Base-by-base conservation (phyloP, 208 protist species). In the Trypanosoma avium region DNA sequence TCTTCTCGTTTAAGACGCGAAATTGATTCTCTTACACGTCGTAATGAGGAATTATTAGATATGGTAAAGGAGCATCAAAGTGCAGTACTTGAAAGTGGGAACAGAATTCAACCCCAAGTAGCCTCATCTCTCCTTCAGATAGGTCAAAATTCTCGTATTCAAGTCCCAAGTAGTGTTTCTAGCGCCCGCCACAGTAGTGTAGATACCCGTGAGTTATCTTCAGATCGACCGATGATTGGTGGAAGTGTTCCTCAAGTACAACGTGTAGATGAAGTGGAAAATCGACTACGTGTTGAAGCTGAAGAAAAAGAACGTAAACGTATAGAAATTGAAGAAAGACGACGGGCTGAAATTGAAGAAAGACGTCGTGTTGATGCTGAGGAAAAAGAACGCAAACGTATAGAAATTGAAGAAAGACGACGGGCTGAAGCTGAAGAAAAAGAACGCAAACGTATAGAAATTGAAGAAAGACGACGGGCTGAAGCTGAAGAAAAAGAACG, bases 11-110 rank as follows among this genome's bases (percentile, higher is more conserved):
- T 95, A 67, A 81, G 81, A 32, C 79, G 84, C 32, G 89, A 94
- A 48, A 77, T 92, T 40, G 87, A 91, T n/a, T 88, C 85, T 22
- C 87, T 97, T 13, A 82, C 85, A 12, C 70, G 76, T 21, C 86
- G 92, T 42, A 97, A 97, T 67, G 73, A 72, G 13, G 84, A 95
- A 43, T 64, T 97, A 22, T 70, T 92, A 1, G 73, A 83, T 17
- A 86, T 97, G 80, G 61, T 85, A 29, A 75, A 81, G 47, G 79
- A 97, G 54, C 75, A 87, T 46, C 87, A 95, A 59, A 60, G 88
- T 4, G 45, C 74, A 12, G 54, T 61, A 45, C 76, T 90, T 19
- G 72, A 77, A 53, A 60, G 46, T 21, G 45, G 32, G n/a, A 33
- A 15, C 40, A 38, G 70, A 35, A 67, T 58, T 13, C 19, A 27